phyloP scores from a whole-genome alignment of 805 yeast species.

The Zygosaccharomyces bailii region DNA sequence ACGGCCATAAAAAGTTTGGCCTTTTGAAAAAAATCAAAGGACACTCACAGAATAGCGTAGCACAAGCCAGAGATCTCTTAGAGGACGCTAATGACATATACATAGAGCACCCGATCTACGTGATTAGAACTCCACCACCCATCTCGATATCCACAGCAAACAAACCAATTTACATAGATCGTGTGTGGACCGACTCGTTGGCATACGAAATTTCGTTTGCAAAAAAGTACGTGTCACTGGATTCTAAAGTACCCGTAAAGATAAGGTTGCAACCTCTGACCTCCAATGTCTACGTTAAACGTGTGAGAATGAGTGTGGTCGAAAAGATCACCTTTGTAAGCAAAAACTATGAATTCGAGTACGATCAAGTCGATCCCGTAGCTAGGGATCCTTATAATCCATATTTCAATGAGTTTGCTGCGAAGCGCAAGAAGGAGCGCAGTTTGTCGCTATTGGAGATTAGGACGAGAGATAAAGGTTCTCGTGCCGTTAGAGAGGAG shows the following conservation, averaged over 20 bases:
- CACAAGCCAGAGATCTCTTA: slow-evolving; percentile 5
- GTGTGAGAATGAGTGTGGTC: slow-evolving; percentile 61
- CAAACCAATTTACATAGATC: slow-evolving; percentile 72
- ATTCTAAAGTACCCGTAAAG: slow-evolving; percentile 56
- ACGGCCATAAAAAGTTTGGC: slow-evolving; percentile 11
- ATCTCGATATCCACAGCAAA: slow-evolving; percentile 43
- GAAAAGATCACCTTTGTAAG: slow-evolving; percentile 65
- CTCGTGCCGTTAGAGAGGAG: slow-evolving; percentile 57
- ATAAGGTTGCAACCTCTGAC: slow-evolving; percentile 64
- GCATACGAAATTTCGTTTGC: slow-evolving; percentile 72
- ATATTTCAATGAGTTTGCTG: slow-evolving; percentile 33
- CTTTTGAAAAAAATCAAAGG: slow-evolving; percentile 29
- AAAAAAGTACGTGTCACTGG: slow-evolving; percentile 61
- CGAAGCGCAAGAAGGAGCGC: slow-evolving; percentile 44
- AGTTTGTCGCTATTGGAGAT: slow-evolving; percentile 59
- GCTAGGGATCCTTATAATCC: slow-evolving; percentile 34
- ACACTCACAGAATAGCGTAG: not conserved
- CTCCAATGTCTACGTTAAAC: slow-evolving; percentile 57
- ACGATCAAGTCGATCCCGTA: slow-evolving; percentile 46
- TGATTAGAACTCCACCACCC: slow-evolving; percentile 43
- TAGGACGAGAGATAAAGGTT: slow-evolving; percentile 49
- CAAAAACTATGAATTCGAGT: slow-evolving; percentile 49
- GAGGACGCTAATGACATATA: slow-evolving; percentile 18
- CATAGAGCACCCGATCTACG: slow-evolving; percentile 35
- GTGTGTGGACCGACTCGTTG: slow-evolving; percentile 69